A percentile compares a stretch with the other conserved stretches of the same genome.
These are phyloP conservation scores for Tephrocybe sp. DNA, from an alignment of 768 basidiomycete species.

Conservation along the genomic window DNA sequence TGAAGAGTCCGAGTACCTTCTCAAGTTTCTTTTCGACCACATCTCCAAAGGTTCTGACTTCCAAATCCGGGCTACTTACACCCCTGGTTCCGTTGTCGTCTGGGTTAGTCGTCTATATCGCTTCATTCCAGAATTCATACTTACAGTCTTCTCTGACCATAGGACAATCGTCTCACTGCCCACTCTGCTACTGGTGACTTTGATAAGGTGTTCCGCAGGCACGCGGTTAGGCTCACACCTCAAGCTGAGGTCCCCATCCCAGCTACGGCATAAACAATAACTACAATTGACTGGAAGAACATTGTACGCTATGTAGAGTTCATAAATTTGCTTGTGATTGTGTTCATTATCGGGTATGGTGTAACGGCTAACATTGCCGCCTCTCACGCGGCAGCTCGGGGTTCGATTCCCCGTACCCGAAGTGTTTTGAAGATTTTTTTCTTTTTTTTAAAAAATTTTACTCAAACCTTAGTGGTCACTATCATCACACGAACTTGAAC, in stretches of 20 bases:
- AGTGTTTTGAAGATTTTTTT: too few relatives aligned
- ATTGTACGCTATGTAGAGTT: too few relatives aligned
- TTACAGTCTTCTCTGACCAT: not conserved
- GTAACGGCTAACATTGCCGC: constrained; percentile 67
- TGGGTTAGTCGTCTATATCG: constrained; percentile 32
- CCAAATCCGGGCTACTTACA: constrained; percentile 47
- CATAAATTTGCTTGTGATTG: too few relatives aligned
- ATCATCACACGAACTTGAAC: too few relatives aligned
- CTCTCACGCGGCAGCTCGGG: constrained; percentile 60
- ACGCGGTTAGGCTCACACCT: constrained; percentile 46
- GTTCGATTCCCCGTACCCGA: constrained; percentile 58
- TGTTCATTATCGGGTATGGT: constrained; percentile 50
- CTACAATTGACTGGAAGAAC: too few relatives aligned
- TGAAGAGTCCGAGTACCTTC: constrained; percentile 54
- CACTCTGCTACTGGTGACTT: constrained; percentile 44
- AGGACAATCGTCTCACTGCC: constrained; percentile 47
- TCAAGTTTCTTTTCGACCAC: constrained; percentile 55
- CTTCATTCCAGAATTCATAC: not conserved
- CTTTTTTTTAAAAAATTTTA: too few relatives aligned
- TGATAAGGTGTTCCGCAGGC: constrained; percentile 30
- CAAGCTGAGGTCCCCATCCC: constrained; percentile 39
- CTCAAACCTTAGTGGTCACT: too few relatives aligned
- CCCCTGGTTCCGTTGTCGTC: constrained; percentile 53
- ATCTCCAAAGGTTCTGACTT: constrained; percentile 49
- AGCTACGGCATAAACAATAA: not conserved